Evolutionary conservation across 371 early-diverging fungal species (phyloP), one percentile per base, ranked within the genome.

Genomic region (Umbelopsis sp.): DNA sequence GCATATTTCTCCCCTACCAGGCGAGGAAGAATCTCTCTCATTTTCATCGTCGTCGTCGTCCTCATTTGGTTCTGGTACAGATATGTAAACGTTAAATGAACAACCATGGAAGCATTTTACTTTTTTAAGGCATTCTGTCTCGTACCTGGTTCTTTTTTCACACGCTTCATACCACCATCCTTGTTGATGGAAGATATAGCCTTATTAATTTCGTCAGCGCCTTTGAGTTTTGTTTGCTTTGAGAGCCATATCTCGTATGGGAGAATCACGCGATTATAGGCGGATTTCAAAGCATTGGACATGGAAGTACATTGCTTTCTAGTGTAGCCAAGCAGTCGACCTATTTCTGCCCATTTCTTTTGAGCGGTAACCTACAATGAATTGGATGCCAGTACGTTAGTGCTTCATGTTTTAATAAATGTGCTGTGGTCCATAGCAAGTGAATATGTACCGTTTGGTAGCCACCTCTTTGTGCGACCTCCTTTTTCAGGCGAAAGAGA

Each of bases 321-420:
- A 51, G 87, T 88, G 64, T 92, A 90, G 32, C 93, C 92, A 51
- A 96, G 74, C 12, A 82, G 84, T 22, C 92, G 84, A 16, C 94
- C 96, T 57, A 97, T 92, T 74, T 92, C 93, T 18, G 92, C 92
- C 98, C 98, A 97, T 67, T 90, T 88, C 72, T 95, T 95, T 65
- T 83, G 72, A n/a, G 85, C 78, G 29, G 91, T 92, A 32, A 95
- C 94, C 90, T 92, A 77, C 20, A 64, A 32, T 20, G 9, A 22
- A 65, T n/a, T 2, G 24, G 41, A 41, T 10, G 41, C 41, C 7
- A 41, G 41, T 41, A 12, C 1, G 41, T 41, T 7, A 41, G 41
- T 41, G 41, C 7, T 10, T 7, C 41, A 41, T 41, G 41, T 10
- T 41, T 10, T 22, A 22, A 22, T 22, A 22, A 22, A 41, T 29